Evolutionary conservation across 179 eudicot genomes (phyloP).

Genomic region (Beta corolliflora): DNA sequence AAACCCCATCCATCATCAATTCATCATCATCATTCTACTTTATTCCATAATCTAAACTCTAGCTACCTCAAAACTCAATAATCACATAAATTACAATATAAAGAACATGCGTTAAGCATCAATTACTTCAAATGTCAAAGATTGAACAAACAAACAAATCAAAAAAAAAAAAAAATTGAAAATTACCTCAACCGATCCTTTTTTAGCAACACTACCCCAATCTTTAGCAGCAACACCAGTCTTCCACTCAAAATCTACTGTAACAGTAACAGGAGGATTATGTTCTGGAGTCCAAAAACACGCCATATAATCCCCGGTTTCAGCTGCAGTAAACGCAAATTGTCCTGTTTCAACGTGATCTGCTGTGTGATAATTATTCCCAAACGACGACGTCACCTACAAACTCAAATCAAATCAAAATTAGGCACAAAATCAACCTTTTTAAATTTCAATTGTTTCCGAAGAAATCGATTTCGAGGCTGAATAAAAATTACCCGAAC

Average conservation of each 20-base stretch:
- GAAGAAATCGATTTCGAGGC: neutral
- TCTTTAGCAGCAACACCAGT: conserved; percentile 85
- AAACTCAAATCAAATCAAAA: conserved; percentile 13
- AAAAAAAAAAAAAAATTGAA: neutral
- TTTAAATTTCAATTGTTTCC: neutral
- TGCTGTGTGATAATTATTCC: conserved; percentile 61
- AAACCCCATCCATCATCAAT: neutral
- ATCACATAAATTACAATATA: neutral
- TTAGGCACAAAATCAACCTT: neutral
- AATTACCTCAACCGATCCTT: conserved; percentile 81
- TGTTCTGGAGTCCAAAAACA: conserved; percentile 77
- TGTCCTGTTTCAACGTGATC: conserved; percentile 65
- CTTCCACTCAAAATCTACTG: conserved; percentile 90
- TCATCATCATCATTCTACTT: neutral
- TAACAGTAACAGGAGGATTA: conserved; percentile 51
- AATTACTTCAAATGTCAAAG: neutral
- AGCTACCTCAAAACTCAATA: neutral
- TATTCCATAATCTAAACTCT: neutral
- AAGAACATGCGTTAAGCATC: neutral
- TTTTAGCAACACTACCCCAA: conserved; percentile 88
- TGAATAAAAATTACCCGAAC: conserved; percentile 47
- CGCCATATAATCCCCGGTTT: conserved; percentile 81
- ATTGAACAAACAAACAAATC: too few species aligned
- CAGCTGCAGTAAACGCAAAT: conserved; percentile 72
- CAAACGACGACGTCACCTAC: conserved; percentile 77